Conservation (phyloP, 768 basidiomycete species). For the Hericium coralloides region DNA sequence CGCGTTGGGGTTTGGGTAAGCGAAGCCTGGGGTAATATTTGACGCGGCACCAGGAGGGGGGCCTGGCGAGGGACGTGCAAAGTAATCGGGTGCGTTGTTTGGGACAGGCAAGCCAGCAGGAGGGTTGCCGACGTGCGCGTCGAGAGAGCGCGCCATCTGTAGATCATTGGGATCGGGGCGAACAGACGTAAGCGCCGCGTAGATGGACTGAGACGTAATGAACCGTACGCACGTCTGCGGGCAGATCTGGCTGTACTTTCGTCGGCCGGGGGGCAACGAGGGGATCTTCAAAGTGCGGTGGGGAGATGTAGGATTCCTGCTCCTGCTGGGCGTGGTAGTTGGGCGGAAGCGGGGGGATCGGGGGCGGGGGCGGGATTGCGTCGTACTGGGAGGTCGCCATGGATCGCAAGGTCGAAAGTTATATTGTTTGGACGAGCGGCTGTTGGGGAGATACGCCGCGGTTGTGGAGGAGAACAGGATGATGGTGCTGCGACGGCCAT, state of each 20-base stretch:
- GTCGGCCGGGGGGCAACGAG: slow-evolving; percentile 62
- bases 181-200: slow-evolving; percentile 9
- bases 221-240: slow-evolving; percentile 47
- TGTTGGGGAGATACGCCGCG: too few species aligned
- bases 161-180: slow-evolving; percentile 11
- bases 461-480: too few species aligned
- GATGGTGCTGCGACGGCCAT: too few species aligned
- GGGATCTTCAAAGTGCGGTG: slow-evolving; percentile 44
- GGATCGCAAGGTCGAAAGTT: too few species aligned
- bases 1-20: slow-evolving; percentile 4
- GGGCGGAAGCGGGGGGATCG: slow-evolving; percentile 42
- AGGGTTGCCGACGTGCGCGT: slow-evolving; percentile 31
- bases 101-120: slow-evolving; percentile 16
- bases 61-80: background rate
- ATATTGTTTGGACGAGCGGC: too few species aligned
- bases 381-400: too few species aligned
- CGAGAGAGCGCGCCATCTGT: slow-evolving; percentile 59
- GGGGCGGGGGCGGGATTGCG: slow-evolving; percentile 25
- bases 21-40: slow-evolving; percentile 15
- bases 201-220: slow-evolving; percentile 1
- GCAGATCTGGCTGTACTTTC: slow-evolving; percentile 48
- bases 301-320: slow-evolving; percentile 23
- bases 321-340: slow-evolving; percentile 22
- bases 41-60: slow-evolving; percentile 14
- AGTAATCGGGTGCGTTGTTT: slow-evolving; percentile 11